A percentile compares a stretch with the other conserved stretches of the same genome.
Conservation (phyloP, 139 green algal species). For the Diplosphaera chodatii region DNA sequence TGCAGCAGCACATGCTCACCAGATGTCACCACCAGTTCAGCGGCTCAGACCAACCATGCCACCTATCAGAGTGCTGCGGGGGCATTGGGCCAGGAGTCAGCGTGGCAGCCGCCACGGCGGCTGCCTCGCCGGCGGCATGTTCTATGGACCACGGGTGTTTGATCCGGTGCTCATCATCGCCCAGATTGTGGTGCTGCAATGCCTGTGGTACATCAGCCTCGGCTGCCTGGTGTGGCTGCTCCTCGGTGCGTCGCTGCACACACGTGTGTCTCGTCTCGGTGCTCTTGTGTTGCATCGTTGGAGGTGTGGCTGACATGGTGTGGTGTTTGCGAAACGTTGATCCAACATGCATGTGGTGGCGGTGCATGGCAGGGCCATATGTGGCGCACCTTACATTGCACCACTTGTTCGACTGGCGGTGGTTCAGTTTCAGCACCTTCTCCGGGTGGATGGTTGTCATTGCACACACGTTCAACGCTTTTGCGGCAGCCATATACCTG, state of each 20-base stretch:
- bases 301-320: no score
- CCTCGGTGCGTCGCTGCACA: conserved; percentile 33
- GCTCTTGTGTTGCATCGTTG: no score
- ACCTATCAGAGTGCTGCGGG: no score
- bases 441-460: conserved; percentile 47
- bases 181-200: conserved; percentile 79
- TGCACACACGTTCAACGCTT: conserved; percentile 44
- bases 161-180: conserved; percentile 74
- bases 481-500: conserved; percentile 39
- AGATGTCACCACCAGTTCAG: no score
- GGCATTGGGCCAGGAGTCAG: neutral
- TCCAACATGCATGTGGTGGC: no score
- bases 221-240: conserved; percentile 60
- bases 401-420: conserved; percentile 57
- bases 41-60: no score
- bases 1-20: no score
- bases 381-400: conserved; percentile 36
- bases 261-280: no score
- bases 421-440: conserved; percentile 37
- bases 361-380: conserved; percentile 43
- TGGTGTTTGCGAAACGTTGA: no score
- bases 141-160: conserved; percentile 41
- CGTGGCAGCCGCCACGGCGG: neutral
- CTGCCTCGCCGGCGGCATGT: conserved; percentile 10
- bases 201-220: conserved; percentile 71